Evolutionary conservation across 495 filamentous ascomycete species (phyloP).

Genomic region (Lichenothelia convexa): DNA sequence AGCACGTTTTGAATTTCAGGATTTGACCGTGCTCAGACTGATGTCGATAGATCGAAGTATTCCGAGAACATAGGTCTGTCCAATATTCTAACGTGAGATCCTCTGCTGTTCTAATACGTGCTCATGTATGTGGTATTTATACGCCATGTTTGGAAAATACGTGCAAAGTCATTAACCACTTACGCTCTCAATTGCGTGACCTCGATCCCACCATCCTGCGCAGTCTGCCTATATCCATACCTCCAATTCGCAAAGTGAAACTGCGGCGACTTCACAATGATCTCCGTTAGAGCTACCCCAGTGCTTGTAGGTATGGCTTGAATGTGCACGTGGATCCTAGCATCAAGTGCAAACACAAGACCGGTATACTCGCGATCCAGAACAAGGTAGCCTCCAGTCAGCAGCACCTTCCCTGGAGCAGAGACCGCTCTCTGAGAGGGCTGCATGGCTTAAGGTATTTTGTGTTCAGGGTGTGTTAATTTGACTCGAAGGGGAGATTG

Average conservation of each 20-base stretch:
- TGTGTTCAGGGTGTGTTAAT: too few relatives aligned
- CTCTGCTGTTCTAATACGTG: too few relatives aligned
- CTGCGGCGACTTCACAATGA: constrained; percentile 78
- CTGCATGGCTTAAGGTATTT: too few relatives aligned
- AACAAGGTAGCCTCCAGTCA: constrained; percentile 88
- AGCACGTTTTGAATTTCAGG: too few relatives aligned
- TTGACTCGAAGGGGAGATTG: too few relatives aligned
- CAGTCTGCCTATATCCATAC: constrained; percentile 52
- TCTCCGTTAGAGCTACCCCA: constrained; percentile 42
- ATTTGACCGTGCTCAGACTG: too few relatives aligned
- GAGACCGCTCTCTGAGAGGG: constrained; percentile 46
- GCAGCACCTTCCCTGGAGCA: constrained; percentile 86
- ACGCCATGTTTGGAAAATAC: constrained; percentile 1
- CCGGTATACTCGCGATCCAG: constrained; percentile 77
- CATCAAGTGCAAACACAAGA: constrained; percentile 85
- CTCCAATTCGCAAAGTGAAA: constrained; percentile 74
- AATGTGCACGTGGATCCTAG: constrained; percentile 74
- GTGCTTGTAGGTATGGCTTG: constrained; percentile 35
- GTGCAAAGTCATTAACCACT: constrained; percentile 18
- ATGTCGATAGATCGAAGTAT: too few relatives aligned
- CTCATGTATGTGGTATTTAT: too few relatives aligned
- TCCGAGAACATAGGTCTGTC: too few relatives aligned
- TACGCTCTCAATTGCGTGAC: constrained; percentile 67
- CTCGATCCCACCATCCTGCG: constrained; percentile 53
- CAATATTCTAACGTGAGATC: too few relatives aligned